A percentile compares a stretch with the other conserved stretches of the same genome.
phyloP scores from a whole-genome alignment of 2,329 filamentous ascomycete species.

The Colletotrichum somersetense region DNA sequence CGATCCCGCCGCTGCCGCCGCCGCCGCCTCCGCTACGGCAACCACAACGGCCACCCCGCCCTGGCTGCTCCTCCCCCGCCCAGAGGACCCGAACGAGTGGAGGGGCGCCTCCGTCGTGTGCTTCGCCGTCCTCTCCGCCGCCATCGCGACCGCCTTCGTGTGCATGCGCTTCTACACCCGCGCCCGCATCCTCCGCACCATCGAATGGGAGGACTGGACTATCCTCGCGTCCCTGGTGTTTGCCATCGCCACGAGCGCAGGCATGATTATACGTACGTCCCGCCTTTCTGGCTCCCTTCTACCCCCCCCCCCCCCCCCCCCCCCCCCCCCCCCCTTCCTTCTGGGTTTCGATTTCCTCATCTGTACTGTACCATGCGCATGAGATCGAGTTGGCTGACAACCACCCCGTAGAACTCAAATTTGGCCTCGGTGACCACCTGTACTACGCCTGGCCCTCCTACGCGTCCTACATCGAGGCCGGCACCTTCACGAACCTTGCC shows the following conservation, averaged over 20 bases:
- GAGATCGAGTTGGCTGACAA: neutral
- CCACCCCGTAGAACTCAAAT: slow-evolving; percentile 30
- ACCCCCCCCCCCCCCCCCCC: neutral
- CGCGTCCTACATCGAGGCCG: slow-evolving; percentile 31
- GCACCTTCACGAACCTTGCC: slow-evolving; percentile 39
- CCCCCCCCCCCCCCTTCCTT: neutral
- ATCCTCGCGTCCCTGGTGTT: slow-evolving; percentile 50
- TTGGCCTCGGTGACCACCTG: slow-evolving; percentile 37
- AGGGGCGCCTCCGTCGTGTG: slow-evolving; percentile 40
- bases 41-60: slow-evolving; percentile 17
- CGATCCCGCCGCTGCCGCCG: slow-evolving; percentile 5
- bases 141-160: slow-evolving; percentile 48
- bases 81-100: slow-evolving; percentile 37
- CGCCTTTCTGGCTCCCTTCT: neutral
- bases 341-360: neutral
- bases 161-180: slow-evolving; percentile 52
- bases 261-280: slow-evolving; percentile 39
- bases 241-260: slow-evolving; percentile 36
- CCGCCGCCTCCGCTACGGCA: neutral
- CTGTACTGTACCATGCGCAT: neutral
- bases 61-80: slow-evolving; percentile 9
- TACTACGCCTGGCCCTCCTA: slow-evolving; percentile 18
- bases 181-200: slow-evolving; percentile 49
- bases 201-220: slow-evolving; percentile 52
- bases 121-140: slow-evolving; percentile 41